Base-by-base conservation (phyloP, 1,284 basidiomycete species). In the Volvariella volvacea region DNA sequence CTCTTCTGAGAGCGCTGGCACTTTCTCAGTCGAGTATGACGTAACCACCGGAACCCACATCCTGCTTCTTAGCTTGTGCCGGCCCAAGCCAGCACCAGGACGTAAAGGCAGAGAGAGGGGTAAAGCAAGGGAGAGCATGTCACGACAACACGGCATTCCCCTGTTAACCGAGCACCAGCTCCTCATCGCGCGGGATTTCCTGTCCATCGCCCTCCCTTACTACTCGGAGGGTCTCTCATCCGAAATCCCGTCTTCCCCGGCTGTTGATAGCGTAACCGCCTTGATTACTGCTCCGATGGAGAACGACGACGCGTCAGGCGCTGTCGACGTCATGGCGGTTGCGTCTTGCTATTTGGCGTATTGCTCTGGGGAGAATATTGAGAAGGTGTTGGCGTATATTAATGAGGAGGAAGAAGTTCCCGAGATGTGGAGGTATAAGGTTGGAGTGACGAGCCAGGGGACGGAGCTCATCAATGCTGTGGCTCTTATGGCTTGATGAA, bases 331-430 rank as follows among this genome's bases (percentile, higher is more conserved):
- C 21, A 47, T 50, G 22, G 39, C 46, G 3, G 33, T 43, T 17
- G 46, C 41, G 9, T 14, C 46, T 12, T 47, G 46, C 33, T 50
- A 50, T 30, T 41, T 57, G 32, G 43, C 54, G 6, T 55, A 46
- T 42, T 50, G 51, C 32, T 55, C 55, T 44, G 52, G 49, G 39
- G 47, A 51, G 42, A 45, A 43, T 2, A 52, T 41, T 4, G 43
- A 46, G 20, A 55, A 42, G 3, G 52, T 57, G 20, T 22, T 52
- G 44, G 36, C 44, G 20, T 53, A 50, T 30, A 53, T 57, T 17
- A 47, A 48, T 33, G 45, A 41, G 10, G 55, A 55, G 41, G 49
- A 50, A 15, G 52, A 48, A 6, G 34, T 55, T 3, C 51, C 48
- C 4, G 14, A n/a, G 3, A 30, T 50, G n/a, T 57, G 55, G 55